These are phyloP conservation scores for Tarenaya hassleriana DNA, from an alignment of 345 rosid genomes.

Conservation along the genomic window DNA sequence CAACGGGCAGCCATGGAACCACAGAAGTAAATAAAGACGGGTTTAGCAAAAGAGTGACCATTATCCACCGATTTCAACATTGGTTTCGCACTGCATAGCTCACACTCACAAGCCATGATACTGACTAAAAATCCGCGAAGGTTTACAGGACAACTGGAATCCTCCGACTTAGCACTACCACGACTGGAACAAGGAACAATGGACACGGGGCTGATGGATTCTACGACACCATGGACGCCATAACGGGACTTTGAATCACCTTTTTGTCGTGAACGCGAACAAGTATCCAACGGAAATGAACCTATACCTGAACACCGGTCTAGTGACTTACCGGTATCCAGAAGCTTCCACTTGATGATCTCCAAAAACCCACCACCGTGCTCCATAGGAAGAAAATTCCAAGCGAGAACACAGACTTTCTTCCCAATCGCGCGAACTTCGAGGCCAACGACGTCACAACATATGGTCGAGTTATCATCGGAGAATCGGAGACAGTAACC, in stretches of 20 bases:
- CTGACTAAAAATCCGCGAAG: constrained; percentile 58
- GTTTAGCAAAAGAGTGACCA: constrained; percentile 37
- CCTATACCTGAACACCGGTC: constrained; percentile 28
- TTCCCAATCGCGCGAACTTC: constrained; percentile 34
- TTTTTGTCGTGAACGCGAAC: constrained; percentile 9
- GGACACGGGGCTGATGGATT: constrained; percentile 60
- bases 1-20: constrained; percentile 51
- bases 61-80: constrained; percentile 8
- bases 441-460: constrained; percentile 67
- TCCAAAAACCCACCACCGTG: constrained; percentile 62
- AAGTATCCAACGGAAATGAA: constrained; percentile 40
- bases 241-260: constrained; percentile 34
- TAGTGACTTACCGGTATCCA: constrained; percentile 21
- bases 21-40: constrained; percentile 50
- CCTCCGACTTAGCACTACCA: neutral
- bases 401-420: constrained; percentile 46
- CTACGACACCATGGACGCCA: constrained; percentile 49
- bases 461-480: constrained; percentile 45
- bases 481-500: constrained; percentile 59
- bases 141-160: constrained; percentile 26
- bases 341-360: constrained; percentile 59
- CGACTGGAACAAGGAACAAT: constrained; percentile 48
- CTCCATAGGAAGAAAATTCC: constrained; percentile 67
- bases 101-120: constrained; percentile 54
- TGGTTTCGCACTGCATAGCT: constrained; percentile 29